Evolutionary conservation across 768 basidiomycete species (phyloP).

Genomic region (Leucocoprinus leucothites): DNA sequence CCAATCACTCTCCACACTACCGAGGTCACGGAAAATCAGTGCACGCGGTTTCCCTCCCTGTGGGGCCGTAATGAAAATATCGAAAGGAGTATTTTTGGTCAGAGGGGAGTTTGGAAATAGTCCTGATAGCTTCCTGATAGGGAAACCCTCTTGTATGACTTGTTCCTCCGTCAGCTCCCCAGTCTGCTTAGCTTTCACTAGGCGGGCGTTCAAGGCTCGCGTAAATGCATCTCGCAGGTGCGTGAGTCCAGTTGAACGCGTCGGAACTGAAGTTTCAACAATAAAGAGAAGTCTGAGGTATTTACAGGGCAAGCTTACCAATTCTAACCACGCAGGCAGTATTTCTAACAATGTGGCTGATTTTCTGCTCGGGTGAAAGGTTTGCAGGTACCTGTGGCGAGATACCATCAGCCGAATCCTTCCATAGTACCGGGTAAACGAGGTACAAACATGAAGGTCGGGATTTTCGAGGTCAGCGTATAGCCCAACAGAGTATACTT

Average conservation of each 20-base stretch:
- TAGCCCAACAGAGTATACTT: constrained; percentile 89
- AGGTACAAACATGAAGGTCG: constrained; percentile 46
- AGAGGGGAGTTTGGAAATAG: constrained; percentile 72
- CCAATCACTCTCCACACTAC: constrained; percentile 70
- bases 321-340: constrained; percentile 75
- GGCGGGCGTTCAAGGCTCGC: constrained; percentile 63
- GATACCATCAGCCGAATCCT: constrained; percentile 2
- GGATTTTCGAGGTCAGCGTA: constrained; percentile 80
- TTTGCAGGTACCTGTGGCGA: constrained; percentile 45
- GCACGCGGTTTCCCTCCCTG: constrained; percentile 46
- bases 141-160: constrained; percentile 52
- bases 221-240: constrained; percentile 85
- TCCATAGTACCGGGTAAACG: background rate
- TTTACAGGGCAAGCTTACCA: constrained; percentile 35
- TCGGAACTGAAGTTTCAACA: constrained; percentile 57
- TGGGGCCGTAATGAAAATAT: constrained; percentile 65
- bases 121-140: constrained; percentile 70
- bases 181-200: constrained; percentile 47
- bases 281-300: background rate
- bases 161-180: constrained; percentile 57
- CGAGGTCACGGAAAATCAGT: constrained; percentile 69
- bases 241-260: constrained; percentile 69
- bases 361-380: constrained; percentile 66
- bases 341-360: constrained; percentile 62
- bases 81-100: constrained; percentile 63